phyloP scores from a whole-genome alignment of 176 grass and related monocot species.

The Oryza coarctata region DNA sequence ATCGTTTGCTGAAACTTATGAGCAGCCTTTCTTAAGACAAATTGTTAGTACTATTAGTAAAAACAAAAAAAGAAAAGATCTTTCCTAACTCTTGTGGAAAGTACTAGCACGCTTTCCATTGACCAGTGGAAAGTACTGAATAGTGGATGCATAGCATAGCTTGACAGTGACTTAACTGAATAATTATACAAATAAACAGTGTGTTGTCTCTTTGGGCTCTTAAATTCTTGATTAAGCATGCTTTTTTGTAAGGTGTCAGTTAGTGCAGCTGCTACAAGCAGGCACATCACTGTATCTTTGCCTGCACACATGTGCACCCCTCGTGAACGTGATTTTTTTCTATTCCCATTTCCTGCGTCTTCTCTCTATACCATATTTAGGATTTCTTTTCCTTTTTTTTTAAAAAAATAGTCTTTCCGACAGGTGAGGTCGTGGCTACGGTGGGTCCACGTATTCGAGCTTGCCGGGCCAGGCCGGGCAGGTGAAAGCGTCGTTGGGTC shows the following conservation, averaged over 20 bases:
- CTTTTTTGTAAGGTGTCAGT: slow-evolving; percentile 32
- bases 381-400: neutral
- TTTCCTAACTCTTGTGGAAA: neutral
- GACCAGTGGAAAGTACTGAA: neutral
- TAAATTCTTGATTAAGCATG: neutral
- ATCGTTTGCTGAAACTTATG: neutral
- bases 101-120: neutral
- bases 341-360: neutral
- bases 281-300: slow-evolving; percentile 8
- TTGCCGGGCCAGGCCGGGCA: too few relatives aligned
- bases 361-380: neutral
- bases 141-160: neutral
- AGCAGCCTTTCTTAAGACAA: neutral
- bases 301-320: slow-evolving; percentile 31
- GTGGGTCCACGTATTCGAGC: slow-evolving; percentile 13
- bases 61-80: too few relatives aligned
- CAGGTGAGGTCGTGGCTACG: neutral
- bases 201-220: neutral
- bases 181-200: neutral
- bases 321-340: neutral
- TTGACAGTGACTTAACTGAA: neutral
- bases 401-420: too few relatives aligned
- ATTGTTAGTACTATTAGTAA: neutral
- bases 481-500: neutral
- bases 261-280: slow-evolving; percentile 17